Conservation (phyloP, 73 alveolate genomes). For the Blepharisma japonicum region DNA sequence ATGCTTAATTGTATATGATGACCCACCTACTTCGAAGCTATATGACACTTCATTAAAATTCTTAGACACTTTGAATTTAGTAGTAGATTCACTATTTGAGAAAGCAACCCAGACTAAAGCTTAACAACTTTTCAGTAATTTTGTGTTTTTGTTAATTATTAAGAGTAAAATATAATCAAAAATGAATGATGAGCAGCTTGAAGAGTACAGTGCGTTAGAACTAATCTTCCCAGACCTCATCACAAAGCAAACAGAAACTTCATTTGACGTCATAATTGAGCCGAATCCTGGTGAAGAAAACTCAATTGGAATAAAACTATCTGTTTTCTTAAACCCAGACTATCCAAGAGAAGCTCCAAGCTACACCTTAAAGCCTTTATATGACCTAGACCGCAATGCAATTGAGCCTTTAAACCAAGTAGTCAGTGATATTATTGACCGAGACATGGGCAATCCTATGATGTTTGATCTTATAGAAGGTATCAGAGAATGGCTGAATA, state of each 20-base stretch:
- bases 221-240: constrained; percentile 13
- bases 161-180: too few relatives aligned
- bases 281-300: neutral
- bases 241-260: neutral
- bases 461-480: constrained; percentile 4
- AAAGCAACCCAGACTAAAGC: neutral
- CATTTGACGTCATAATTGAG: neutral
- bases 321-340: neutral
- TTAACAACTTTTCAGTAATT: neutral
- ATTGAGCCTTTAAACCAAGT: neutral
- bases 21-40: neutral
- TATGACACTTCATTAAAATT: neutral
- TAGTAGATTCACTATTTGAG: neutral
- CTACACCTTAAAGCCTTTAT: neutral
- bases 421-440: neutral
- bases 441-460: constrained; percentile 1
- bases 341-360: constrained; percentile 21
- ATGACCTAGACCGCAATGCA: neutral
- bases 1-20: constrained; percentile 69
- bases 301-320: neutral
- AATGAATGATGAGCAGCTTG: constrained; percentile 26
- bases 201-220: neutral
- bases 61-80: neutral
- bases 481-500: neutral
- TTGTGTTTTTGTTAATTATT: neutral